Conservation (phyloP, 2,329 filamentous ascomycete genomes). For the Fusarium sp. region DNA sequence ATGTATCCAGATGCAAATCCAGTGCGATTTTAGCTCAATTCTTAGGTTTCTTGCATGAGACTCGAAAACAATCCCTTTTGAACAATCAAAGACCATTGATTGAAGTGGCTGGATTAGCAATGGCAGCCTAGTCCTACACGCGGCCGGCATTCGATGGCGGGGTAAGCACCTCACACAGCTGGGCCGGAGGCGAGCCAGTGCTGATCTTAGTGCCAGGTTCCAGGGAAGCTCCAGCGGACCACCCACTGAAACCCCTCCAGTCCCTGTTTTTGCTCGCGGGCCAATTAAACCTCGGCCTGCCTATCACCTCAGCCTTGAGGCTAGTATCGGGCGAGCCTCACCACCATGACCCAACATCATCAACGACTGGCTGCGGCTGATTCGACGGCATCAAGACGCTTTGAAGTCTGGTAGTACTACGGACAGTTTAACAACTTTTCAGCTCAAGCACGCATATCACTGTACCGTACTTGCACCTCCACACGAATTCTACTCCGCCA, state of each 20-base stretch:
- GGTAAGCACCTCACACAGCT: slow-evolving; percentile 19
- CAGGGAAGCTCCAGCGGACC: slow-evolving; percentile 14
- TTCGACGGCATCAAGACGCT: slow-evolving; percentile 14
- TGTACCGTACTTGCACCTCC: neutral
- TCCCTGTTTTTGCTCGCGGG: neutral
- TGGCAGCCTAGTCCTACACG: slow-evolving; percentile 25
- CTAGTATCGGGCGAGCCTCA: slow-evolving; percentile 39
- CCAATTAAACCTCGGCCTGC: slow-evolving; percentile 22
- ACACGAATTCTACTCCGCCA: slow-evolving; percentile 4
- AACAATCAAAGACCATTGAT: neutral
- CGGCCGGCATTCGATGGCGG: slow-evolving; percentile 34
- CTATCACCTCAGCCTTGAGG: slow-evolving; percentile 36
- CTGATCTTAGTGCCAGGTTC: neutral
- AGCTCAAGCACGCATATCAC: neutral
- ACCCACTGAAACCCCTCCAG: slow-evolving; percentile 12
- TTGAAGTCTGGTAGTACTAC: neutral
- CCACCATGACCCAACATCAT: slow-evolving; percentile 39
- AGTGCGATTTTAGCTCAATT: neutral
- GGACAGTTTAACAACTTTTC: neutral
- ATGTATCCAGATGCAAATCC: neutral
- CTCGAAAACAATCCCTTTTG: neutral
- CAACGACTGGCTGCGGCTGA: slow-evolving; percentile 29
- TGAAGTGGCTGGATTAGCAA: neutral
- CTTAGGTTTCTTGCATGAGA: neutral
- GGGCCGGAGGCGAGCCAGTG: neutral